Evolutionary conservation across 176 grass and related monocot genomes (phyloP).

Genomic region (Musa schizocarpa): DNA sequence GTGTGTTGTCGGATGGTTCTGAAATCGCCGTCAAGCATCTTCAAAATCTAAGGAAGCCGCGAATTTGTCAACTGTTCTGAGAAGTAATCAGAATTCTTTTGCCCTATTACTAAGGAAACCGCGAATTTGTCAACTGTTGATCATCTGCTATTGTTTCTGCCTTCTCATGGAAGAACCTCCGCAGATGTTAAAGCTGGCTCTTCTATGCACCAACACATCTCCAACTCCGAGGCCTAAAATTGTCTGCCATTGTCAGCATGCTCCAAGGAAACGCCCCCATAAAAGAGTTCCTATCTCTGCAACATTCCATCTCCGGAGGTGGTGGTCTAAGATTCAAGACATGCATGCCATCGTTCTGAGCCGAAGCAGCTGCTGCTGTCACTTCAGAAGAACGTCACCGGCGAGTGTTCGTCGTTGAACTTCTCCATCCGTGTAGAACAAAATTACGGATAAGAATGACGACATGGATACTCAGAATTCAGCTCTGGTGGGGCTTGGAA

Average conservation of each 20-base stretch:
- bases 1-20: constrained; percentile 15
- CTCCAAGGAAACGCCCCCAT: constrained; percentile 6
- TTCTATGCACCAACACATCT: constrained; percentile 53
- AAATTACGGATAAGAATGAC: too few species aligned
- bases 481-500: too few species aligned
- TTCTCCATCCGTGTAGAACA: too few species aligned
- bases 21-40: constrained; percentile 14
- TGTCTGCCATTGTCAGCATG: constrained; percentile 74
- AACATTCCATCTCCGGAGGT: too few species aligned
- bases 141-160: constrained; percentile 35
- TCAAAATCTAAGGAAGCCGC: constrained; percentile 14
- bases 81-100: constrained; percentile 9
- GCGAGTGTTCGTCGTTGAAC: too few species aligned
- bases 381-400: too few species aligned
- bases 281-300: too few species aligned
- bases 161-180: constrained; percentile 52
- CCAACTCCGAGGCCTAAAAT: constrained; percentile 54
- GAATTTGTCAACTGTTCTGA: constrained; percentile 40
- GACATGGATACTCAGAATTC: too few species aligned
- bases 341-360: too few species aligned
- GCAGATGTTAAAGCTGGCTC: constrained; percentile 44
- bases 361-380: too few species aligned
- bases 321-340: too few species aligned
- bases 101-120: too few species aligned
- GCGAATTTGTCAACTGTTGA: constrained; percentile 19